phyloP scores from a whole-genome alignment of 2,329 filamentous ascomycete species.

The Mycosphaerella sp. region DNA sequence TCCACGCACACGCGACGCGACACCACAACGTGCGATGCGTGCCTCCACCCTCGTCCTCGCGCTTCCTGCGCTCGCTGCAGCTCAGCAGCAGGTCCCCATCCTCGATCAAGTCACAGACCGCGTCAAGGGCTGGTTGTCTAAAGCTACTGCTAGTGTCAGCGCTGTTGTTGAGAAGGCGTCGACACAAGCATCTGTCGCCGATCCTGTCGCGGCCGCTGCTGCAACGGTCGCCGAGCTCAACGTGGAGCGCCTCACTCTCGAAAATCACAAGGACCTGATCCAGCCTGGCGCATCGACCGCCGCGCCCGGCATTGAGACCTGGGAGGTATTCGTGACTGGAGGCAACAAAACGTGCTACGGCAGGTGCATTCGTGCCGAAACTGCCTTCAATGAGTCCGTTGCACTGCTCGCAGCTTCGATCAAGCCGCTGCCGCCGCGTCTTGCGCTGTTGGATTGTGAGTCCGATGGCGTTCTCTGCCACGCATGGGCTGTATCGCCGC shows the following conservation, averaged over 20 bases:
- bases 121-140: slow-evolving; percentile 49
- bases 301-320: slow-evolving; percentile 60
- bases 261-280: slow-evolving; percentile 66
- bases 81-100: slow-evolving; percentile 55
- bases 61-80: slow-evolving; percentile 46
- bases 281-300: slow-evolving; percentile 55
- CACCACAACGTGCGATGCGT: slow-evolving; percentile 40
- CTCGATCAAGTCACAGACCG: slow-evolving; percentile 57
- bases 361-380: slow-evolving; percentile 58
- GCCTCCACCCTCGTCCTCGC: slow-evolving; percentile 48
- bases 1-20: background rate
- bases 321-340: slow-evolving; percentile 68
- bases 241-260: slow-evolving; percentile 56
- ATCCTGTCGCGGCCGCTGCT: slow-evolving; percentile 31
- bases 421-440: slow-evolving; percentile 60
- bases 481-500: slow-evolving; percentile 60
- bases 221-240: slow-evolving; percentile 49
- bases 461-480: slow-evolving; percentile 69
- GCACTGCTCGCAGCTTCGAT: slow-evolving; percentile 54
- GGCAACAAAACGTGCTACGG: slow-evolving; percentile 75
- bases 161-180: slow-evolving; percentile 46
- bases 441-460: slow-evolving; percentile 68
- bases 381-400: slow-evolving; percentile 49
- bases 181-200: slow-evolving; percentile 44
- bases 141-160: slow-evolving; percentile 52